These are phyloP conservation scores for Pharnaceum exiguum DNA, from an alignment of 148 eudicot genomes.

Conservation along the genomic window DNA sequence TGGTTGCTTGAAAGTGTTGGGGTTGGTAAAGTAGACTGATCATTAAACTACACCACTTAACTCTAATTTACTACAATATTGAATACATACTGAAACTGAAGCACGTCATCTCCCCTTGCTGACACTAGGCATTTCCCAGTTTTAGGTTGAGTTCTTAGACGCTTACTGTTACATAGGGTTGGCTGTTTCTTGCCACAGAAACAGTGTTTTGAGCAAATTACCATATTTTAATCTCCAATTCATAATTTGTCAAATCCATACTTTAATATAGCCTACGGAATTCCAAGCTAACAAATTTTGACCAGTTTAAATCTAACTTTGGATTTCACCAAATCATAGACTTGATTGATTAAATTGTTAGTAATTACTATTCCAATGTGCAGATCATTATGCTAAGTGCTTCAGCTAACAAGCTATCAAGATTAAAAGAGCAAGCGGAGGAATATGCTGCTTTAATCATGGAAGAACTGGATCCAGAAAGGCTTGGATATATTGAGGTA, in stretches of 20 bases:
- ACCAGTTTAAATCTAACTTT: not conserved
- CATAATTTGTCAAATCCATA: no score
- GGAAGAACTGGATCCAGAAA: conserved; percentile 94
- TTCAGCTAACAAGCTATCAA: conserved; percentile 78
- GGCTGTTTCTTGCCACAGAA: no score
- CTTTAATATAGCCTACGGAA: no score
- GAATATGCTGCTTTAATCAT: conserved; percentile 96
- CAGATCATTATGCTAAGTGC: conserved; percentile 95
- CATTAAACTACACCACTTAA: no score
- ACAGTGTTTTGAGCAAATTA: no score
- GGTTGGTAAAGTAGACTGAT: conserved; percentile 27
- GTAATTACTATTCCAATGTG: conserved; percentile 3
- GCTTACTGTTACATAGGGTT: no score
- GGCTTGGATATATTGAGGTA: conserved; percentile 98
- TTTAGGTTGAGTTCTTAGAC: no score
- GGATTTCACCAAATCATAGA: not conserved
- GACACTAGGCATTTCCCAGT: no score
- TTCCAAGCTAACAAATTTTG: no score
- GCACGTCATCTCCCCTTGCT: conserved; percentile 2
- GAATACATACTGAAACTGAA: not conserved
- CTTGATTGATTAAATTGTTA: not conserved
- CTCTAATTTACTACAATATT: not conserved
- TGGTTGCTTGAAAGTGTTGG: not conserved
- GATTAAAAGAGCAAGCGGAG: conserved; percentile 82
- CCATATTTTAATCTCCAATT: no score